Base-by-base conservation (phyloP, 1,284 basidiomycete species). In the Tylopilus sp. region DNA sequence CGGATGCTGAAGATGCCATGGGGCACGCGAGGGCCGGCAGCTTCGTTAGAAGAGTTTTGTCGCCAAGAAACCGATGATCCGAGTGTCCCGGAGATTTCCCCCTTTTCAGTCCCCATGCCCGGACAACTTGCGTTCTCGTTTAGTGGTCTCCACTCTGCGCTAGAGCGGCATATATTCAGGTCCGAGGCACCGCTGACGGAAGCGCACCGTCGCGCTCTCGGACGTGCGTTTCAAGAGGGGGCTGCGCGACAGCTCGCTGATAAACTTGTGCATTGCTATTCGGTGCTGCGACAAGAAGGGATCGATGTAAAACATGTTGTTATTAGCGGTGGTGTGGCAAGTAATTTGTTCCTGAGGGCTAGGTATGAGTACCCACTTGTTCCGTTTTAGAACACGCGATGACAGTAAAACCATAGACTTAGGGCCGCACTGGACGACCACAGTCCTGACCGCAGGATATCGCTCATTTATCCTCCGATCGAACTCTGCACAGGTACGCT, bases 311-410 rank as follows among this genome's bases (percentile, higher is more conserved):
- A 64, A 16, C 71, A 81, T 54, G 58, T 97, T 12, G 89, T 96
- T 0, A 83, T 90, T 10, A 91, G 89, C 51, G 94, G 94, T 1
- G 94, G 94, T 2, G 94, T 97, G 0, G 94, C 92, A 13, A 91
- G 89, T 55, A 97, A 97, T 58, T 41, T 61, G 30, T 84, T 77
- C 55, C 68, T 97, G 49, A 72, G 91, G 31, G 57, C 74, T 44
- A 73, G 81, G 91, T 89, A 44, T n/a, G n/a, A n/a, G n/a, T 39
- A 74, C 56, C 9, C 0, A 4, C 37, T 40, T n/a, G 4, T 31
- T 31, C 11, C n/a, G n/a, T 18, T 26, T 6, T 6, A 1, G 13
- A 34, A 35, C 21, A 10, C 9, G 4, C 11, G 4, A 40, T 52
- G 41, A 54, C 15, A 8, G 15, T 3, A 18, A 9, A 21, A 12